Percentiles rank a stretch among this genome's conserved stretches.
Evolutionary conservation across 2,329 filamentous ascomycete genomes (phyloP).

Genomic region (Periconia digitata): DNA sequence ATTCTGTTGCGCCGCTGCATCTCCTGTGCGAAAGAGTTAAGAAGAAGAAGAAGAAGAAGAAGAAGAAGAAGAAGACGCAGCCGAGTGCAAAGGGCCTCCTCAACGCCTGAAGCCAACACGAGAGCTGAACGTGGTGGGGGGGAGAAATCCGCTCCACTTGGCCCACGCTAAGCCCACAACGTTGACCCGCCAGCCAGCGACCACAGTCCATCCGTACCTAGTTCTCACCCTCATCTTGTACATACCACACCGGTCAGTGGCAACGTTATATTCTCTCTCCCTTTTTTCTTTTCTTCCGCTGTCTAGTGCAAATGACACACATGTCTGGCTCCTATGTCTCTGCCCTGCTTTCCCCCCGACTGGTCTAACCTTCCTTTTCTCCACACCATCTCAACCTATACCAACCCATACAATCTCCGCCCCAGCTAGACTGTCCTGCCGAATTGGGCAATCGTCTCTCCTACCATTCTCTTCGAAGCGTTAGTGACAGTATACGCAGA

Average conservation of each 20-base stretch:
- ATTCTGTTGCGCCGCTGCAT: no score
- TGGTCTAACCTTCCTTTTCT: not conserved
- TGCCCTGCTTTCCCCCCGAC: no score
- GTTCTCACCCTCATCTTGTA: slow-evolving; percentile 1
- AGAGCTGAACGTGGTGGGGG: slow-evolving; percentile 1
- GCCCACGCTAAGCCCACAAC: slow-evolving; percentile 20
- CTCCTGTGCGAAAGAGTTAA: not conserved
- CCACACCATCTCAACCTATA: not conserved
- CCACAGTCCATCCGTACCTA: slow-evolving; percentile 18
- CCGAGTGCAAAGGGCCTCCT: no score
- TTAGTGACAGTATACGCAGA: slow-evolving; percentile 15
- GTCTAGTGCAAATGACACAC: no score
- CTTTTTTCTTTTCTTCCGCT: no score
- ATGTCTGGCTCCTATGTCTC: no score
- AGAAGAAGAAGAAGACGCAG: not conserved
- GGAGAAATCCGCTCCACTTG: slow-evolving; percentile 6
- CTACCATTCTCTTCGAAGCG: not conserved
- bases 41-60: not conserved
- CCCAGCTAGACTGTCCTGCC: not conserved
- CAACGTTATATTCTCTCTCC: no score
- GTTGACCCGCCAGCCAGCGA: slow-evolving; percentile 19
- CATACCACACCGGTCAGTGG: no score
- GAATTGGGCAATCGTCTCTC: not conserved
- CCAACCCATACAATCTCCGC: not conserved
- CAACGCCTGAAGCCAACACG: slow-evolving; percentile 4